Evolutionary conservation across 441 rosid genomes (phyloP).

Genomic region (Daphne laureola): DNA sequence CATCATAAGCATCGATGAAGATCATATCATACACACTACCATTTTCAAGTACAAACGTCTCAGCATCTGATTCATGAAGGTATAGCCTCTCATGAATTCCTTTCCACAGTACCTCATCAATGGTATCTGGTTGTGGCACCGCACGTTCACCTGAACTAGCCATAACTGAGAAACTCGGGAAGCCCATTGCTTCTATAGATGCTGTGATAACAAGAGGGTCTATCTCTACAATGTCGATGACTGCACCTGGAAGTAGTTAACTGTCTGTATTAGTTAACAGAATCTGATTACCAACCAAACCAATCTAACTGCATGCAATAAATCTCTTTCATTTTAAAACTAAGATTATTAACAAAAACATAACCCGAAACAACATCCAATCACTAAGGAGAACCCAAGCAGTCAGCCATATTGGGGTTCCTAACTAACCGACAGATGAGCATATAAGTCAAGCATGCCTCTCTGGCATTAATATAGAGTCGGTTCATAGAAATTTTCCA

Average conservation of each 20-base stretch:
- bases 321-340: too few relatives aligned
- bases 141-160: slow-evolving; percentile 34
- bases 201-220: slow-evolving; percentile 78
- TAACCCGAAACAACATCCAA: too few relatives aligned
- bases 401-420: too few relatives aligned
- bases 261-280: too few relatives aligned
- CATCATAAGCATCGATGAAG: slow-evolving; percentile 91
- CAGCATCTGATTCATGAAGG: slow-evolving; percentile 75
- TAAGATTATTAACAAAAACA: too few relatives aligned
- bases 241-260: slow-evolving; percentile 45
- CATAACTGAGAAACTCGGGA: slow-evolving; percentile 67
- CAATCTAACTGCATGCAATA: too few relatives aligned
- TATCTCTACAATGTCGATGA: slow-evolving; percentile 67
- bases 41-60: slow-evolving; percentile 45
- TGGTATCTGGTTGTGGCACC: slow-evolving; percentile 28
- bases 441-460: too few relatives aligned
- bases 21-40: slow-evolving; percentile 48
- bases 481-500: too few relatives aligned
- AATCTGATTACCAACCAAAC: too few relatives aligned
- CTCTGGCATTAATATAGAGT: too few relatives aligned
- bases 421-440: too few relatives aligned
- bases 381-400: too few relatives aligned
- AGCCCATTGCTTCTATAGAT: slow-evolving; percentile 74
- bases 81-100: slow-evolving; percentile 79
- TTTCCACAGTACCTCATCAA: slow-evolving; percentile 62